These are phyloP conservation scores for Lactifluus hygrophoroides DNA, from an alignment of 768 basidiomycete genomes.

Conservation along the genomic window DNA sequence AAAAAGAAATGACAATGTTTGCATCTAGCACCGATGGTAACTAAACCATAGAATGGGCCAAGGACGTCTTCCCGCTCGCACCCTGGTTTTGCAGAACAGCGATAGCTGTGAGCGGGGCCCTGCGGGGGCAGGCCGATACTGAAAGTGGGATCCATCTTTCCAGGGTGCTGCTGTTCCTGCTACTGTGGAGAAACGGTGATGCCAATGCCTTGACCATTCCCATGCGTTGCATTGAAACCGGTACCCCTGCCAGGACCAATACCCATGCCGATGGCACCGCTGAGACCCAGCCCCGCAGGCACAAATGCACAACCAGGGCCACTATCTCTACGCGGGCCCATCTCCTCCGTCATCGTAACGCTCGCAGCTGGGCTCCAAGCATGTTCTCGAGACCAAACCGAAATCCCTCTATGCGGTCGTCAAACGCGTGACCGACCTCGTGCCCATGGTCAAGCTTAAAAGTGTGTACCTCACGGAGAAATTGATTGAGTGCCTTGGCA, in stretches of 20 bases:
- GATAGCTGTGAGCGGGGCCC: background rate
- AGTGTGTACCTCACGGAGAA: conserved; percentile 50
- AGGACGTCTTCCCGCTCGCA: background rate
- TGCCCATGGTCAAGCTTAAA: conserved; percentile 51
- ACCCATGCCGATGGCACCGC: background rate
- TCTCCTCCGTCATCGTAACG: background rate
- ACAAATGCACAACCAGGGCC: background rate
- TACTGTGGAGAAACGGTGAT: background rate
- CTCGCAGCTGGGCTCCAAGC: conserved; percentile 31
- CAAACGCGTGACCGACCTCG: conserved; percentile 31
- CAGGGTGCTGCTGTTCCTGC: background rate
- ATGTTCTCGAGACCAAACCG: conserved; percentile 40
- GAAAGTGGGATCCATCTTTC: background rate
- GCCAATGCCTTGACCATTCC: background rate
- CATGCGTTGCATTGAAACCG: background rate
- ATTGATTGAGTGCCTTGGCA: conserved; percentile 55
- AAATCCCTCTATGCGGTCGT: conserved; percentile 27
- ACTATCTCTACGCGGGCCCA: background rate
- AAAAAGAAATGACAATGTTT: background rate
- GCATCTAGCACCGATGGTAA: background rate
- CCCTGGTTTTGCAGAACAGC: background rate
- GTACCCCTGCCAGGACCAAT: background rate
- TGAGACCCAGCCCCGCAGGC: background rate
- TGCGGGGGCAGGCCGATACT: background rate
- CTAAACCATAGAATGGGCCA: background rate